Base-by-base conservation (phyloP, 2,329 filamentous ascomycete species). In the Tolypocladium inflatum region DNA sequence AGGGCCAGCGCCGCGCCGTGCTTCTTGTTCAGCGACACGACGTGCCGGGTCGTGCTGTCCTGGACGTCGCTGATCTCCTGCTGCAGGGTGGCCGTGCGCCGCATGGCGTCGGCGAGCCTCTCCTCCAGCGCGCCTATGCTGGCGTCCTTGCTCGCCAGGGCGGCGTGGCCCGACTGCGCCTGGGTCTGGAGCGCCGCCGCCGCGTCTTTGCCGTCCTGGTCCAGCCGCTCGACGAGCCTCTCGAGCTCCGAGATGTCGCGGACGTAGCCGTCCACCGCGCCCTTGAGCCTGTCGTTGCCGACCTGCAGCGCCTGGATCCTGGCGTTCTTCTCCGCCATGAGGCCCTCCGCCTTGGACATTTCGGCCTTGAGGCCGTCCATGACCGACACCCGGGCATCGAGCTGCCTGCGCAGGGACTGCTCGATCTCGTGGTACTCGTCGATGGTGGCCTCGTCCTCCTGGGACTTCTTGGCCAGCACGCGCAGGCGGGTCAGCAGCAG, bases 341-440 rank as follows among this genome's bases (percentile, higher is more conserved):
- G 63, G 2, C 60, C 57, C 54, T 71, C 66, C 0, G 69, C 71
- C 41, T 68, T 69, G 30, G 58, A 57, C 21, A 82, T 70, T 56
- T 82, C 75, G 0, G 63, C 67, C n/a, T 70, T 70, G 33, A 84
- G 68, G 0, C 67, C 70, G 38, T 81, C 78, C 73, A 81, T 80
- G 21, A 76, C 79, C 0, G 75, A 73, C 0, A 82, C 78, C 0
- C 82, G 75, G 0, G 80, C 76, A 11, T 75, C 73, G 4, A 86
- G 77, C 64, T 86, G 83, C 61, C 81, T 77, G 1, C 82, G 77
- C 15, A 87, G 73, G 0, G 78, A 80, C 0, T 74, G 69, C 69
- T 85, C 82, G 7, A 81, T 76, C 26, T 76, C 76, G 65, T 82
- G 82, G 68, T 84, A 83, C 69, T 86, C 80, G 65, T 86, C 83